Base-by-base conservation (phyloP, 1,284 basidiomycete species). In the Ganoderma multipileum region DNA sequence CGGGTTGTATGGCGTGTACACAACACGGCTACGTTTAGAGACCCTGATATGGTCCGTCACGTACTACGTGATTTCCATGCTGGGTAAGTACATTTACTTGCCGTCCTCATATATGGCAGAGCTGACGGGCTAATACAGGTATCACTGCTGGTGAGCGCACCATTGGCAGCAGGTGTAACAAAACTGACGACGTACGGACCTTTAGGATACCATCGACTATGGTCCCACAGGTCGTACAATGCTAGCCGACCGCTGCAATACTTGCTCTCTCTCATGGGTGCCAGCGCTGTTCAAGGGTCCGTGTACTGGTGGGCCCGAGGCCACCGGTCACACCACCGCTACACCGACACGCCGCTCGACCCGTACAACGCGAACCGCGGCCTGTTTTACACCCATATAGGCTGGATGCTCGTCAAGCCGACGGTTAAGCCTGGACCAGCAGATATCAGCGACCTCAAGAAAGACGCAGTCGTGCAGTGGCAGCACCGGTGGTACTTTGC, bases 281-380 rank as follows among this genome's bases (percentile, higher is more conserved):
- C 93, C 20, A 95, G 95, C 75, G 93, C 95, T 5, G 93, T 96
- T 3, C 92, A 97, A 82, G 95, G 95, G 0, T 95, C 94, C 14
- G 94, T 94, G 80, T 90, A 89, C 76, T 97, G 95, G 95, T 97
- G 95, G 95, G 89, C 93, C n/a, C 88, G 93, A 65, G 89, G 92
- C 41, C 95, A 97, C 81, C 90, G 95, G 67, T 94, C 95, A 50
- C 95, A 97, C 79, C 95, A 96, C 80, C 88, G 95, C 64, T 91
- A 91, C 81, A 96, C 95, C 73, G 95, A 97, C 82, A 96, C 95
- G 58, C 92, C 95, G 73, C 87, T 94, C 61, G 95, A 97, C 80
- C 95, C 95, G 7, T 97, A 97, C 83, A 90, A 93, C 74, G 91
- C 95, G 4, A 89, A 93, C 77, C 88, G 93, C 71, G 95, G 95